phyloP scores from a whole-genome alignment of 1,284 basidiomycete genomes.

The Cryptococcus neoformans region DNA sequence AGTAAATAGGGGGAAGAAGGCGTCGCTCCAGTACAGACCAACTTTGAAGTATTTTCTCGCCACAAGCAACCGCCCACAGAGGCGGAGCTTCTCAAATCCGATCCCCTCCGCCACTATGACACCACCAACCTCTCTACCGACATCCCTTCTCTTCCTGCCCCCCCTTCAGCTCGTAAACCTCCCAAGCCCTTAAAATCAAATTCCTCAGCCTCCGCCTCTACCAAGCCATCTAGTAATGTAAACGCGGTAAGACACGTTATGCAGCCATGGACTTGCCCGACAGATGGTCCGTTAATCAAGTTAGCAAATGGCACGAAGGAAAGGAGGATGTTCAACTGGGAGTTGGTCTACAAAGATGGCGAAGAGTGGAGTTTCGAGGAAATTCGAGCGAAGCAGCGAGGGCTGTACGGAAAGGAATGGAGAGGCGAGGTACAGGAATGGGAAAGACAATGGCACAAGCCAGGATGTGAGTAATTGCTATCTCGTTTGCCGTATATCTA shows the following conservation, averaged over 20 bases:
- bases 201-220: constrained; percentile 14
- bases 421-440: constrained; percentile 40
- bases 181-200: constrained; percentile 20
- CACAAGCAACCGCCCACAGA: constrained; percentile 43
- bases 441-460: constrained; percentile 45
- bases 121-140: constrained; percentile 27
- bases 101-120: constrained; percentile 57
- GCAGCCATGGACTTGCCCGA: constrained; percentile 41
- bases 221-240: constrained; percentile 8
- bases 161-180: constrained; percentile 30
- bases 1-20: neutral
- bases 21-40: constrained; percentile 19
- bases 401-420: constrained; percentile 43
- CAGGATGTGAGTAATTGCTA: constrained; percentile 37
- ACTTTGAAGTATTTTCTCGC: constrained; percentile 47
- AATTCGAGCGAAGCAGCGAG: constrained; percentile 44
- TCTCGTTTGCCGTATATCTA: constrained; percentile 25
- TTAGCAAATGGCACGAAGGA: constrained; percentile 44
- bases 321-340: constrained; percentile 48
- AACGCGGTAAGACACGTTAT: constrained; percentile 12
- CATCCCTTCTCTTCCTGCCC: constrained; percentile 29
- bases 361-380: constrained; percentile 52
- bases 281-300: constrained; percentile 38
- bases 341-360: constrained; percentile 42
- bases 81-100: constrained; percentile 55